These are phyloP conservation scores for Omphalotus olearius DNA, from an alignment of 1,284 basidiomycete species.

Conservation along the genomic window DNA sequence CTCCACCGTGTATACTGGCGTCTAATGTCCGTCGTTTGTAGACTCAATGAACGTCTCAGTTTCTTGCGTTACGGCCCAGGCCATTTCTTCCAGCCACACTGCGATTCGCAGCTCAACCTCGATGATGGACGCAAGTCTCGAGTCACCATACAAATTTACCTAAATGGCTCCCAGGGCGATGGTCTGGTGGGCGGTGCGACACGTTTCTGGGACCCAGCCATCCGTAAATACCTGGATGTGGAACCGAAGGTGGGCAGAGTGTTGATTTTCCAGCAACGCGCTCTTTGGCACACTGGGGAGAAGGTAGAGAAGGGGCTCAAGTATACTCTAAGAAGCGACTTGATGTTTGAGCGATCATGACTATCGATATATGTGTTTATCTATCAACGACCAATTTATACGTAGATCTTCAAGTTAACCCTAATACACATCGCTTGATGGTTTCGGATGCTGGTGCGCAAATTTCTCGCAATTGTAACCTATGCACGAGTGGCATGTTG, in stretches of 20 bases:
- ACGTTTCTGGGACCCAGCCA: conserved; percentile 34
- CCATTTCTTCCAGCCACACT: conserved; percentile 37
- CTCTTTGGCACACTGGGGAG: conserved; percentile 37
- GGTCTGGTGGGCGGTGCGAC: conserved; percentile 30
- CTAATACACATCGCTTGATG: too few relatives aligned
- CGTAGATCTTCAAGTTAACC: too few relatives aligned
- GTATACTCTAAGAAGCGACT: conserved; percentile 34
- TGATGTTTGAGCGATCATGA: conserved; percentile 26
- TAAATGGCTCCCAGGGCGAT: conserved; percentile 25
- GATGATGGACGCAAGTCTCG: conserved; percentile 29
- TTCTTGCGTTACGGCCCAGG: conserved; percentile 37
- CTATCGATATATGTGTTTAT: too few relatives aligned
- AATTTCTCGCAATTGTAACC: too few relatives aligned
- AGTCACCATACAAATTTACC: conserved; percentile 35
- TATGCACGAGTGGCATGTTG: too few relatives aligned
- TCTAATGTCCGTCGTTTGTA: conserved; percentile 7
- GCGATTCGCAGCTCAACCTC: conserved; percentile 30
- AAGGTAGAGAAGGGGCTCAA: conserved; percentile 31
- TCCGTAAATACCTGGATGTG: conserved; percentile 32
- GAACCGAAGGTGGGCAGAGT: conserved; percentile 31
- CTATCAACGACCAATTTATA: too few relatives aligned
- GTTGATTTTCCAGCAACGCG: conserved; percentile 37
- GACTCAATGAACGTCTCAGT: conserved; percentile 33
- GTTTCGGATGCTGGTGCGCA: too few relatives aligned
- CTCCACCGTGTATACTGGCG: background rate